Percentiles rank a stretch among this genome's conserved stretches.
Evolutionary conservation across 352 stramenopile species (phyloP).

Genomic region (Pythium oligandrum): DNA sequence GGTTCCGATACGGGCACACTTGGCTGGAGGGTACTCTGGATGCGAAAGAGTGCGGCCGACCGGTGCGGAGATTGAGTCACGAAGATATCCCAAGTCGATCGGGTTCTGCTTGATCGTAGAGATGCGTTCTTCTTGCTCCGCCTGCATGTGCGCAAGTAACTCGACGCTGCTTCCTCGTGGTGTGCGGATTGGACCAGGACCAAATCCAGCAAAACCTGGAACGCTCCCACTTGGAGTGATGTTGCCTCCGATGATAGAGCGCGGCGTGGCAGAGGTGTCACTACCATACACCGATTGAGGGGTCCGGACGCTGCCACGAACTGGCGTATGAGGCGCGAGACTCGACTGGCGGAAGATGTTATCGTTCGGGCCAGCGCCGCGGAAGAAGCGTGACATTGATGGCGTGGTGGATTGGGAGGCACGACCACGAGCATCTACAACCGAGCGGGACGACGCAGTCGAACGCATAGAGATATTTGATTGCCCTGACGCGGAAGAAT

Average conservation of each 20-base stretch:
- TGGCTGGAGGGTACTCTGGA: too few relatives aligned
- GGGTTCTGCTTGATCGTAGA: slow-evolving; percentile 65
- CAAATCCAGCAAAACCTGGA: too few relatives aligned
- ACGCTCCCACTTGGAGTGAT: slow-evolving; percentile 35
- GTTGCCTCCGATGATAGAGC: slow-evolving; percentile 73
- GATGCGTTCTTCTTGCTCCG: slow-evolving; percentile 45
- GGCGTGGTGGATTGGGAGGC: slow-evolving; percentile 4
- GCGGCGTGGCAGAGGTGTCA: slow-evolving; percentile 52
- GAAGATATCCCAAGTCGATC: slow-evolving; percentile 64
- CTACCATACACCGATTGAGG: slow-evolving; percentile 9
- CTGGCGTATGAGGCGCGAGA: background rate
- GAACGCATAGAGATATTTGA: slow-evolving; percentile 80
- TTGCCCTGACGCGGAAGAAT: slow-evolving; percentile 67
- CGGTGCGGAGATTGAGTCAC: slow-evolving; percentile 24
- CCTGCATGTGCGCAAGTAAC: slow-evolving; percentile 16
- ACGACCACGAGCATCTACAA: slow-evolving; percentile 32
- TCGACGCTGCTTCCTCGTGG: too few relatives aligned
- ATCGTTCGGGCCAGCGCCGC: slow-evolving; percentile 6
- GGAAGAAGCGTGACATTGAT: slow-evolving; percentile 16
- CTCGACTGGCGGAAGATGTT: slow-evolving; percentile 17
- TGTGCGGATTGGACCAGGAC: too few relatives aligned
- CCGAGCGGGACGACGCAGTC: slow-evolving; percentile 57
- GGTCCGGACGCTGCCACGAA: too few relatives aligned
- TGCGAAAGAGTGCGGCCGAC: too few relatives aligned
- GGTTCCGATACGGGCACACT: too few relatives aligned